phyloP scores from a whole-genome alignment of 2,329 filamentous ascomycete genomes.

The Colletotrichum falcatum region DNA sequence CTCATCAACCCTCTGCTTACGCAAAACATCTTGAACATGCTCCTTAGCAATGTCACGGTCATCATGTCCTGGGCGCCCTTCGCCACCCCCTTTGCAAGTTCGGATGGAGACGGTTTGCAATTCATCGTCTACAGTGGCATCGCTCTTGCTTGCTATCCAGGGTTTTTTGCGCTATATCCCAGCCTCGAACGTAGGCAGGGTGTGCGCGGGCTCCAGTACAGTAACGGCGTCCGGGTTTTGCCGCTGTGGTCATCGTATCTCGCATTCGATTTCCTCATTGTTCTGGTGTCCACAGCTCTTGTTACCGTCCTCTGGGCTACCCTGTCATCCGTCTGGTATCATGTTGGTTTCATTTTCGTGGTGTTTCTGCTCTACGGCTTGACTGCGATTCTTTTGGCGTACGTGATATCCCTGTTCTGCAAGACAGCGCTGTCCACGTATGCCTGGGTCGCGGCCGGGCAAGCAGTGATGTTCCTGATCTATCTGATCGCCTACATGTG shows the following conservation, averaged over 20 bases:
- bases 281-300: conserved; percentile 74
- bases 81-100: conserved; percentile 77
- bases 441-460: conserved; percentile 82
- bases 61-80: conserved; percentile 80
- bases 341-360: conserved; percentile 83
- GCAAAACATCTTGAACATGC: conserved; percentile 74
- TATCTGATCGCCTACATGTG: conserved; percentile 80
- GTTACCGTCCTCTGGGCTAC: conserved; percentile 77
- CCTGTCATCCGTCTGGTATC: conserved; percentile 77
- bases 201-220: conserved; percentile 88
- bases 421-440: conserved; percentile 86
- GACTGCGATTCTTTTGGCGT: conserved; percentile 80
- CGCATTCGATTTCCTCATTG: conserved; percentile 82
- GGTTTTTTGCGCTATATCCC: conserved; percentile 89
- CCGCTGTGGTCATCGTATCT: conserved; percentile 90
- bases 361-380: conserved; percentile 74
- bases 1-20: conserved; percentile 69
- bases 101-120: conserved; percentile 77
- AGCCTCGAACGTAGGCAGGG: conserved; percentile 84
- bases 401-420: conserved; percentile 84
- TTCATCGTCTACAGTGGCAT: conserved; percentile 86
- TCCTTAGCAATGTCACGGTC: conserved; percentile 77
- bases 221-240: conserved; percentile 85
- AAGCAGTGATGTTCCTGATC: conserved; percentile 77
- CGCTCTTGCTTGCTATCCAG: conserved; percentile 81